Evolutionary conservation across 345 rosid genomes (phyloP).

Genomic region (Rhodamnia rubescens): DNA sequence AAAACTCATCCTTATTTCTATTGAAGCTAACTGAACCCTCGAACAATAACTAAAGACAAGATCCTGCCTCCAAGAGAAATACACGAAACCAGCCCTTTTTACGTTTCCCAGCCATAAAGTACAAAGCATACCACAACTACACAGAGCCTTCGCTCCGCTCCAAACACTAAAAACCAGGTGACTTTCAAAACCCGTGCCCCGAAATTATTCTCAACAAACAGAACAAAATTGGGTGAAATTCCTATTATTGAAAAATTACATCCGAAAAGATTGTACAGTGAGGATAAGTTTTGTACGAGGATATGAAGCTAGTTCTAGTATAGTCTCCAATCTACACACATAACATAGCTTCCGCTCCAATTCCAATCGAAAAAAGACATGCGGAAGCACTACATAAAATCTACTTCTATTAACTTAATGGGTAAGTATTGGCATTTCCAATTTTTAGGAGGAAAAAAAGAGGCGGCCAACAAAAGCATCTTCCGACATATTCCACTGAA

Average conservation of each 20-base stretch:
- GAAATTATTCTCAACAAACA: not conserved
- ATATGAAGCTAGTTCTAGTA: not conserved
- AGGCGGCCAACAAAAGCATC: too few relatives aligned
- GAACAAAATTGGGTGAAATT: not conserved
- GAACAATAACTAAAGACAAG: not conserved
- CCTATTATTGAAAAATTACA: not conserved
- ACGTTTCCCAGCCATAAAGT: not conserved
- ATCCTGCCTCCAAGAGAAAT: not conserved
- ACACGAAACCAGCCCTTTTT: not conserved
- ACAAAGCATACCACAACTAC: not conserved
- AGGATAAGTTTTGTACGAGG: not conserved
- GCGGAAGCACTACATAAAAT: not conserved
- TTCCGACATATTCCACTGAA: too few relatives aligned
- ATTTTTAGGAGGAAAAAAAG: not conserved
- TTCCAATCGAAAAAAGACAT: not conserved
- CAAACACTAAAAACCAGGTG: not conserved
- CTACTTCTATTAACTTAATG: not conserved
- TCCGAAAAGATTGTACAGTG: not conserved
- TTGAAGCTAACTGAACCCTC: not conserved
- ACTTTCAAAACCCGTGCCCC: not conserved
- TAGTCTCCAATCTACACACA: not conserved
- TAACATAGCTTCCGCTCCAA: not conserved
- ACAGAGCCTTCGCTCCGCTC: not conserved
- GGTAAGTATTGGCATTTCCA: not conserved
- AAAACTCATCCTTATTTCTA: not conserved